Percentiles rank a stretch among this genome's conserved stretches.
Evolutionary conservation across 2,329 filamentous ascomycete genomes (phyloP).

Genomic region (Pseudocercospora musae): DNA sequence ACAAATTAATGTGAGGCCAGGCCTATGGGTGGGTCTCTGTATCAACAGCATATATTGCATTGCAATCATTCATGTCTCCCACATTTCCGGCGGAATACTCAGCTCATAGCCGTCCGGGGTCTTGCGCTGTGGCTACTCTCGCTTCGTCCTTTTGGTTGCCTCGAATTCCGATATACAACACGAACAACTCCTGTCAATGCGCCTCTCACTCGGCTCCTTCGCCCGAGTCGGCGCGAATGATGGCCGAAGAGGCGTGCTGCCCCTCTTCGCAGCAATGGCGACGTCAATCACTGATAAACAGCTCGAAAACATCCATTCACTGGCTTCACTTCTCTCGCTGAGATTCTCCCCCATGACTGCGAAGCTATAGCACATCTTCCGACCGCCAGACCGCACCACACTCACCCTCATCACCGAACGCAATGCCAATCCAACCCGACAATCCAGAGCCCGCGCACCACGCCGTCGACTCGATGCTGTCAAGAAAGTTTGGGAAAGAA

Average conservation of each 20-base stretch:
- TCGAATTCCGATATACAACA: not conserved
- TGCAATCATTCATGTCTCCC: too few species aligned
- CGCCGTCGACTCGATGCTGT: constrained; percentile 65
- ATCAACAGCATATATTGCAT: too few species aligned
- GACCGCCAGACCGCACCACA: not conserved
- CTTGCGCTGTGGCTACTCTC: too few species aligned
- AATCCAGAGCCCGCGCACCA: constrained; percentile 59
- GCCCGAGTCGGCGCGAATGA: not conserved
- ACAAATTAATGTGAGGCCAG: not conserved
- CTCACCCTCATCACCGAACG: not conserved
- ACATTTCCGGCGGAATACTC: too few species aligned
- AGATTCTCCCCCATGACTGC: not conserved
- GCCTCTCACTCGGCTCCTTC: not conserved
- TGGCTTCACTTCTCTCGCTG: not conserved
- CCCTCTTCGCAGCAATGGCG: not conserved
- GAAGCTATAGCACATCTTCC: not conserved
- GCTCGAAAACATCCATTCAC: not conserved
- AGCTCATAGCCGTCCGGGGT: too few species aligned
- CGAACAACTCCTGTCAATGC: not conserved
- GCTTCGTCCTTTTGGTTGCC: too few species aligned
- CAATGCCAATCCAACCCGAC: constrained; percentile 37
- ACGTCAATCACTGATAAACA: not conserved
- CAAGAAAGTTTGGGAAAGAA: constrained; percentile 74
- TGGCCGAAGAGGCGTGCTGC: not conserved
- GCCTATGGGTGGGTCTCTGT: not conserved